Percentiles rank a stretch among this genome's conserved stretches.
Conservation (phyloP, 208 protist species). For the Trypanosoma brucei region DNA sequence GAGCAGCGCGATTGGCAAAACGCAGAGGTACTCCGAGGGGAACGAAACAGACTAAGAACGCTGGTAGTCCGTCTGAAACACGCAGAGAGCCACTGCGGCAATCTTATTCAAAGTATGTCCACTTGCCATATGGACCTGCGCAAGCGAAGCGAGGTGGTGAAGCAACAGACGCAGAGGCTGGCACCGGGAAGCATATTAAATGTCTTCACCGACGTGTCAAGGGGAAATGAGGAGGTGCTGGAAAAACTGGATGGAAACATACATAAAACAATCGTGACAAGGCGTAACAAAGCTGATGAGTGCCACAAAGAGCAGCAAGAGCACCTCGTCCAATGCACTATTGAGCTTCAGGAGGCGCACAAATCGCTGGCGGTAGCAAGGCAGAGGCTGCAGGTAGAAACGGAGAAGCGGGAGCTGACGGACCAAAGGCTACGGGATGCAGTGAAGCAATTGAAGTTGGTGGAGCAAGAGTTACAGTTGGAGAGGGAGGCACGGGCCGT, state of each 20-base stretch:
- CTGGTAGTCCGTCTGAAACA: constrained; percentile 24
- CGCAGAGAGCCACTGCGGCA: constrained; percentile 15
- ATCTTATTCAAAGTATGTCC: constrained; percentile 4
- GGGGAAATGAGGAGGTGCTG: constrained; percentile 28
- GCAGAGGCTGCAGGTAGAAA: constrained; percentile 15
- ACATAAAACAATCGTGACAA: constrained; percentile 12
- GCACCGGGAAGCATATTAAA: constrained; percentile 11
- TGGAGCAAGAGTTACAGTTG: constrained; percentile 4
- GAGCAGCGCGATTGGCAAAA: constrained; percentile 9
- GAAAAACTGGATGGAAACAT: constrained; percentile 20
- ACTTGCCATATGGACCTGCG: constrained; percentile 14
- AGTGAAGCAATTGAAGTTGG: background rate
- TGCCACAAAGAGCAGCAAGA: constrained; percentile 23
- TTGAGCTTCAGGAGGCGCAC: background rate
- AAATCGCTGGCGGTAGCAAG: background rate
- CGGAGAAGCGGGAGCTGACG: background rate
- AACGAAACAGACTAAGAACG: constrained; percentile 20
- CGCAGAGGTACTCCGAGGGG: constrained; percentile 18
- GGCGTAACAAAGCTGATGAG: constrained; percentile 16
- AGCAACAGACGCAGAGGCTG: constrained; percentile 10
- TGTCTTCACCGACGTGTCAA: constrained; percentile 10
- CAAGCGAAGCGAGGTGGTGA: constrained; percentile 1
- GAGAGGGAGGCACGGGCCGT: background rate
- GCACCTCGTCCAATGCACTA: constrained; percentile 15
- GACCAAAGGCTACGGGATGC: background rate